A percentile compares a stretch with the other conserved stretches of the same genome.
Conservation (phyloP, 2,329 filamentous ascomycete genomes). For the Fusarium tjaetaba region DNA sequence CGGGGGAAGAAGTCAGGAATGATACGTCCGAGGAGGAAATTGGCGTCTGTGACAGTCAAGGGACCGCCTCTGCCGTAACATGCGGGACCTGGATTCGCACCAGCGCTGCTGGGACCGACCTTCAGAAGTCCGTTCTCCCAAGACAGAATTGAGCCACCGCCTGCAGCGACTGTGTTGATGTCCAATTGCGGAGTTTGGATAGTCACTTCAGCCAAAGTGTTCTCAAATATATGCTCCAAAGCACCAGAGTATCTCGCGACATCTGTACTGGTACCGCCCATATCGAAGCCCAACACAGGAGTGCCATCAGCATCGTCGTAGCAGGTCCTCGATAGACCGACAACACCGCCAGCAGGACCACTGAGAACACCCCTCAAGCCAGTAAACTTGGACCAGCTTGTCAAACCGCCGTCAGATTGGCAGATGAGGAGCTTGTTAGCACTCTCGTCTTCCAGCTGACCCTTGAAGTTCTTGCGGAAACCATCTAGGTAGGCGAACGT, state of each 20-base stretch:
- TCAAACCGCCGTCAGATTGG: constrained; percentile 44
- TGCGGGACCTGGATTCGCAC: constrained; percentile 76
- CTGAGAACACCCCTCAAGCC: constrained; percentile 41
- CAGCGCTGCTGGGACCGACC: constrained; percentile 77
- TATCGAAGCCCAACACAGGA: constrained; percentile 43
- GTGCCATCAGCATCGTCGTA: constrained; percentile 40
- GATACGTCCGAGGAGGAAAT: constrained; percentile 71
- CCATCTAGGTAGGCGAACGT: constrained; percentile 51
- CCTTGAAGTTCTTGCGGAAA: constrained; percentile 43
- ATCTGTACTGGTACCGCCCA: constrained; percentile 74
- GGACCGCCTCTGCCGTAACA: constrained; percentile 78
- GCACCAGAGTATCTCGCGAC: constrained; percentile 75
- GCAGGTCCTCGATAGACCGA: constrained; percentile 42
- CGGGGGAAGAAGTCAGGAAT: constrained; percentile 71
- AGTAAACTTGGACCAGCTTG: constrained; percentile 43
- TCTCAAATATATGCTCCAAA: constrained; percentile 78
- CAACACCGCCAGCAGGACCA: constrained; percentile 45
- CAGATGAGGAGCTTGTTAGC: constrained; percentile 46
- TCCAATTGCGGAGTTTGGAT: constrained; percentile 78
- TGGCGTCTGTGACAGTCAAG: constrained; percentile 77
- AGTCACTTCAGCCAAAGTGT: constrained; percentile 74
- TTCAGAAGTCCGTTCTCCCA: constrained; percentile 77
- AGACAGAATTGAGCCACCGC: constrained; percentile 64
- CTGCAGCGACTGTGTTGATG: constrained; percentile 74
- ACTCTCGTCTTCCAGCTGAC: constrained; percentile 37